Conservation (phyloP, 225 moss, liverwort and hornwort species). For the Neckera pumila region DNA sequence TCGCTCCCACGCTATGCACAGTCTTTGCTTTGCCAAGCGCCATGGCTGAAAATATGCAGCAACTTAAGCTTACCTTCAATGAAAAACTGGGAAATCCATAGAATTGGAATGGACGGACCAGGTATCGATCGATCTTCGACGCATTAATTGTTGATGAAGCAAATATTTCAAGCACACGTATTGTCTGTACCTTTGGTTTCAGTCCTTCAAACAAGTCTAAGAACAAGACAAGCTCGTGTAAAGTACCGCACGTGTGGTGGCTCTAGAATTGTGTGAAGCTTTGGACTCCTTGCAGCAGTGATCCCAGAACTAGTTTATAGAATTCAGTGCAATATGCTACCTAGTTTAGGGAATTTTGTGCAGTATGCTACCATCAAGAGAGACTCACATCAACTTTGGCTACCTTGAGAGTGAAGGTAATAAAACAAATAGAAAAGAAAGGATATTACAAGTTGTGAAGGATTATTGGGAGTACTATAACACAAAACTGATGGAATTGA, state of each 20-base stretch:
- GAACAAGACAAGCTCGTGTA: background rate
- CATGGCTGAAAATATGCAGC: background rate
- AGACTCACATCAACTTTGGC: too few relatives aligned
- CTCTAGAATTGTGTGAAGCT: background rate
- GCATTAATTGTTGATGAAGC: background rate
- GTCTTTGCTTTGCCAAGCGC: background rate
- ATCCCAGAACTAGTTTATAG: too few relatives aligned
- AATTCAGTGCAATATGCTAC: too few relatives aligned
- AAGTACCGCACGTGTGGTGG: background rate
- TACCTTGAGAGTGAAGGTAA: too few relatives aligned
- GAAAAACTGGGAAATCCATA: background rate
- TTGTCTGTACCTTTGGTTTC: background rate
- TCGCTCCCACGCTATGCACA: background rate
- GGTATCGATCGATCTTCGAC: background rate
- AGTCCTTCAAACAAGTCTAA: background rate
- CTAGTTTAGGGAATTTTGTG: too few relatives aligned
- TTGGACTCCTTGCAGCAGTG: background rate
- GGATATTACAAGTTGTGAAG: too few relatives aligned
- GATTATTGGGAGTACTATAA: too few relatives aligned
- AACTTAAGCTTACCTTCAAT: background rate
- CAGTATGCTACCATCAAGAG: too few relatives aligned
- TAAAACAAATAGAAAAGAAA: too few relatives aligned
- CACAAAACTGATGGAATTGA: too few relatives aligned
- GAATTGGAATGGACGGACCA: background rate
- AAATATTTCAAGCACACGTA: background rate